Evolutionary conservation across 306 rosid species (phyloP).

Genomic region (Glycine tomentella): DNA sequence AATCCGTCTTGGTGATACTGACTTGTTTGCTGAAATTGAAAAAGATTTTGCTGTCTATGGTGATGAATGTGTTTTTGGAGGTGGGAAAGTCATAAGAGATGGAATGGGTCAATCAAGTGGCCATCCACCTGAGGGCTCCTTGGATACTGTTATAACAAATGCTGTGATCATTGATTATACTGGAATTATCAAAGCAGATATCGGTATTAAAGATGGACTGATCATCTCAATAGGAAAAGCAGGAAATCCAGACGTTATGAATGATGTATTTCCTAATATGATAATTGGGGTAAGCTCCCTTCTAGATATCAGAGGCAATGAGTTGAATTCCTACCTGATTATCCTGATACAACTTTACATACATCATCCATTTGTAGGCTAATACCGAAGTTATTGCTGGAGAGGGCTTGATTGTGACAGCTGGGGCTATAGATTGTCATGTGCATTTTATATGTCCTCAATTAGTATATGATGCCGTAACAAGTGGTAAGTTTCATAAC

Average conservation of each 20-base stretch:
- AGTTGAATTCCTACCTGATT: constrained; percentile 12
- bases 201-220: constrained; percentile 75
- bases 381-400: constrained; percentile 93
- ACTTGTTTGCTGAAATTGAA: constrained; percentile 87
- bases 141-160: constrained; percentile 92
- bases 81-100: constrained; percentile 92
- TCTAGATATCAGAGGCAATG: constrained; percentile 32
- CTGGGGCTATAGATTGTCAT: constrained; percentile 95
- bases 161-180: constrained; percentile 81
- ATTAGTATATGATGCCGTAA: constrained; percentile 75
- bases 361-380: constrained; percentile 59
- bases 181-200: constrained; percentile 90
- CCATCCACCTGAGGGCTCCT: constrained; percentile 48
- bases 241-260: constrained; percentile 90
- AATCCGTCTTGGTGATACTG: constrained; percentile 91
- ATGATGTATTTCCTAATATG: constrained; percentile 58
- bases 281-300: constrained; percentile 73
- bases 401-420: constrained; percentile 86
- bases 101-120: constrained; percentile 94
- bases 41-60: constrained; percentile 77
- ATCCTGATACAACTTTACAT: constrained; percentile 30
- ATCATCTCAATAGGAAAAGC: constrained; percentile 80
- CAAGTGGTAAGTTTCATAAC: constrained; percentile 73
- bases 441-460: constrained; percentile 98
- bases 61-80: constrained; percentile 95